phyloP scores from a whole-genome alignment of 2,329 filamentous ascomycete species.

The Neonectria coccinea region DNA sequence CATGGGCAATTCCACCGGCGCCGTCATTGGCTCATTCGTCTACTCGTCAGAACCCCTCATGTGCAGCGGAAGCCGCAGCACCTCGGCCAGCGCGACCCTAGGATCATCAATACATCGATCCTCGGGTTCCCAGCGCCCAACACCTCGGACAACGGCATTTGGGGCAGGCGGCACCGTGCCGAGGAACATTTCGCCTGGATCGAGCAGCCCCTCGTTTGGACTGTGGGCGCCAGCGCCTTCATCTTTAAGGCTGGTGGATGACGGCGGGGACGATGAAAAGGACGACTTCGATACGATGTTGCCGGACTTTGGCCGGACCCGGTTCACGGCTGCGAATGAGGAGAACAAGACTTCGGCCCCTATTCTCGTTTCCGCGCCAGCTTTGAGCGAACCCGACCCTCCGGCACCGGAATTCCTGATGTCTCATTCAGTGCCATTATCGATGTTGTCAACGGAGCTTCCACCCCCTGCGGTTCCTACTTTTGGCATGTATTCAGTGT shows the following conservation, averaged over 20 bases:
- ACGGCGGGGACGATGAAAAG: slow-evolving; percentile 54
- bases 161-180: slow-evolving; percentile 31
- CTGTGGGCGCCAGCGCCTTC: slow-evolving; percentile 53
- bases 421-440: slow-evolving; percentile 34
- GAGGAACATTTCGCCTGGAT: slow-evolving; percentile 39
- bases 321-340: slow-evolving; percentile 39
- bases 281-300: slow-evolving; percentile 65
- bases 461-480: slow-evolving; percentile 40
- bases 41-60: slow-evolving; percentile 57
- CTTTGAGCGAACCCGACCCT: slow-evolving; percentile 28
- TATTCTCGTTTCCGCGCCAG: slow-evolving; percentile 8
- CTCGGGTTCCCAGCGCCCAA: slow-evolving; percentile 45
- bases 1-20: slow-evolving; percentile 36
- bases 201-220: slow-evolving; percentile 41
- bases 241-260: slow-evolving; percentile 57
- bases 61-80: slow-evolving; percentile 56
- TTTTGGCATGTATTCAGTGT: slow-evolving; percentile 37
- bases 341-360: slow-evolving; percentile 30
- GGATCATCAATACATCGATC: slow-evolving; percentile 47
- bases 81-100: slow-evolving; percentile 56
- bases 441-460: slow-evolving; percentile 36
- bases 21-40: slow-evolving; percentile 51
- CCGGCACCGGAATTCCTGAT: slow-evolving; percentile 35
- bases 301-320: slow-evolving; percentile 63
- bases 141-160: slow-evolving; percentile 36